These are phyloP conservation scores for Linum tenue DNA, from an alignment of 345 rosid genomes.

Conservation along the genomic window DNA sequence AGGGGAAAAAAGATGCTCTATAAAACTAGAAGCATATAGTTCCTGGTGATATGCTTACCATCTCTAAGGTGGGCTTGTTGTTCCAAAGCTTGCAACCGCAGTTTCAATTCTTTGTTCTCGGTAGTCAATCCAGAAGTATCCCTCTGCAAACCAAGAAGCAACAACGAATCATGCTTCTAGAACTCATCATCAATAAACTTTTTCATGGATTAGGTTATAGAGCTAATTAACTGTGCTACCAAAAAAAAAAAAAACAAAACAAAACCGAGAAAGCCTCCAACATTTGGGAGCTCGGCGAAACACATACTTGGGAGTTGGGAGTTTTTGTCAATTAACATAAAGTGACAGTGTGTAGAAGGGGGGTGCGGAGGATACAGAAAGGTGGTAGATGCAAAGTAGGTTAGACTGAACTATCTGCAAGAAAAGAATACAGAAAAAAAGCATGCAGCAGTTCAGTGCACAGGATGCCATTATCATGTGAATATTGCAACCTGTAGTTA, in stretches of 20 bases:
- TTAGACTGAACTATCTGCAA: no score
- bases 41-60: conserved; percentile 26
- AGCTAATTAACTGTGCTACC: neutral
- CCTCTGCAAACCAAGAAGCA: conserved; percentile 34
- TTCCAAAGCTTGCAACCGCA: conserved; percentile 68
- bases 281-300: neutral
- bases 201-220: neutral
- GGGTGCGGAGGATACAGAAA: no score
- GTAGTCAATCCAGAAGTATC: conserved; percentile 50
- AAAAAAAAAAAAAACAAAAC: neutral
- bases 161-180: neutral
- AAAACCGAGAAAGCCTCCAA: neutral
- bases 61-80: conserved; percentile 69
- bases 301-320: neutral
- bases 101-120: conserved; percentile 65
- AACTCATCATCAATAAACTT: neutral
- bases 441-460: no score
- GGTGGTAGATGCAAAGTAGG: no score
- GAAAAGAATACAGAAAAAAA: no score
- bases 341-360: neutral
- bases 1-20: neutral
- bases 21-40: neutral
- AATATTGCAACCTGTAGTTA: no score
- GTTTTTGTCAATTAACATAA: neutral
- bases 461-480: no score